Conservation (phyloP, 495 filamentous ascomycete genomes). For the Penicillium tannophilum region DNA sequence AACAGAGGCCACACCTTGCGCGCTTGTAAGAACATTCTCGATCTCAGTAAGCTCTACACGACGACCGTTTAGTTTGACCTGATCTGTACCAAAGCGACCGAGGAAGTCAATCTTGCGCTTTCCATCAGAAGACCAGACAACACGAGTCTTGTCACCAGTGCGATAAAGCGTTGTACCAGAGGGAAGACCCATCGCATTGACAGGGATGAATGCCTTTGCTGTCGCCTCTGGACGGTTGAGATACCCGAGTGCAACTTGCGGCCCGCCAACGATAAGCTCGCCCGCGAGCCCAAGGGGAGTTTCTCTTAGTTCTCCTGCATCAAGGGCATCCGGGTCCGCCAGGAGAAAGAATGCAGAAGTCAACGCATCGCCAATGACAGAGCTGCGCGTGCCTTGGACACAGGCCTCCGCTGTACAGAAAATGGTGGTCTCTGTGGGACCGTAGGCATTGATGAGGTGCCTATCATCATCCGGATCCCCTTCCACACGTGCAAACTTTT, state of each 20-base stretch:
- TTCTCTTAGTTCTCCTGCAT: constrained; percentile 21
- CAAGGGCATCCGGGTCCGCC: constrained; percentile 27
- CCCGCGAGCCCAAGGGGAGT: constrained; percentile 45
- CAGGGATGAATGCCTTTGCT: constrained; percentile 38
- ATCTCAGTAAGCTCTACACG: constrained; percentile 89
- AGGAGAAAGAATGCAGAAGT: constrained; percentile 34
- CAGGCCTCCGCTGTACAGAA: constrained; percentile 32
- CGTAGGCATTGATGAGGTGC: constrained; percentile 36
- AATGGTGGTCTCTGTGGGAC: constrained; percentile 39
- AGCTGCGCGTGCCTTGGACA: constrained; percentile 28
- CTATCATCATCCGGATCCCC: background rate
- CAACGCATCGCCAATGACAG: constrained; percentile 38
- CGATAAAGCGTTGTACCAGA: constrained; percentile 75
- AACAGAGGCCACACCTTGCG: constrained; percentile 21
- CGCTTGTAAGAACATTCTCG: constrained; percentile 46
- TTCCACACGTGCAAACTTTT: constrained; percentile 23
- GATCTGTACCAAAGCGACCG: constrained; percentile 74
- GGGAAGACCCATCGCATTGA: constrained; percentile 44
- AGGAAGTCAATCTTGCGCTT: constrained; percentile 53
- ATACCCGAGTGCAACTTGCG: constrained; percentile 50
- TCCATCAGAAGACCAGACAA: constrained; percentile 42
- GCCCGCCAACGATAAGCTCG: constrained; percentile 49
- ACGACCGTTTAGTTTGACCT: constrained; percentile 90
- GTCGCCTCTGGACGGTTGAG: constrained; percentile 43
- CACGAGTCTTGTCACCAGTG: constrained; percentile 71